Percentiles rank a stretch among this genome's conserved stretches.
Evolutionary conservation across 768 basidiomycete genomes (phyloP).

Genomic region (Candolleomyces aberdarensis): DNA sequence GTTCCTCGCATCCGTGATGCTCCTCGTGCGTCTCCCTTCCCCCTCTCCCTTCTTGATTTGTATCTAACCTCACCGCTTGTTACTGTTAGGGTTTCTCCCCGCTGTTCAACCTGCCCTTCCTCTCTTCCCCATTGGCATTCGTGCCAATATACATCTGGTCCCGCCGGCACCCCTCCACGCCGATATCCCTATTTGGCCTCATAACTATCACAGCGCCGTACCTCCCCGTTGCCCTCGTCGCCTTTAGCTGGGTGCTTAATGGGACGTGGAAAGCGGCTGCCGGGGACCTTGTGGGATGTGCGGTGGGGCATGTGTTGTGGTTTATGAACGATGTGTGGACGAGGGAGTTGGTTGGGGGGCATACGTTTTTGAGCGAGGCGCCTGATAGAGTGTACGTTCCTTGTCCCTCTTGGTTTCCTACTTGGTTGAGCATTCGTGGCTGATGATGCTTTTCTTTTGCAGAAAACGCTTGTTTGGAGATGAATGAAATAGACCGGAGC

Average conservation of each 20-base stretch:
- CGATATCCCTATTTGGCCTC: conserved; percentile 94
- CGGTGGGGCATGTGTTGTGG: conserved; percentile 85
- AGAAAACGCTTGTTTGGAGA: conserved; percentile 73
- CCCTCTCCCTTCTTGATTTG: too few species aligned
- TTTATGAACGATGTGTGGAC: conserved; percentile 85
- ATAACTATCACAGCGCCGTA: conserved; percentile 95
- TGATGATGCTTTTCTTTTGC: not conserved
- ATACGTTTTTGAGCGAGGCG: conserved; percentile 68
- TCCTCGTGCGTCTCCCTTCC: conserved; percentile 59
- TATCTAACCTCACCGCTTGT: not conserved
- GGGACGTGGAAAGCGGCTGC: conserved; percentile 84
- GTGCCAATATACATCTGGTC: conserved; percentile 98
- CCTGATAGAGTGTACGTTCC: conserved; percentile 63
- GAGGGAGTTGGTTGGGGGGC: conserved; percentile 81
- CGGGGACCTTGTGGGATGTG: conserved; percentile 79
- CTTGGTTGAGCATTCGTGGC: not conserved
- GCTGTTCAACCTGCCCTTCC: conserved; percentile 87
- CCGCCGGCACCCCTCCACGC: conserved; percentile 86
- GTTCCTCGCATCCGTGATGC: conserved; percentile 76
- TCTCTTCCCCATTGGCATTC: conserved; percentile 90
- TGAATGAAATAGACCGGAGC: conserved; percentile 11
- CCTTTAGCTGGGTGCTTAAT: conserved; percentile 78
- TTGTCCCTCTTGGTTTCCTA: not conserved
- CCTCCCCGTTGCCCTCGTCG: conserved; percentile 88
- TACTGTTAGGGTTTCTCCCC: conserved; percentile 67